phyloP scores from a whole-genome alignment of 352 stramenopile genomes.

The Phytophthora megakarya region DNA sequence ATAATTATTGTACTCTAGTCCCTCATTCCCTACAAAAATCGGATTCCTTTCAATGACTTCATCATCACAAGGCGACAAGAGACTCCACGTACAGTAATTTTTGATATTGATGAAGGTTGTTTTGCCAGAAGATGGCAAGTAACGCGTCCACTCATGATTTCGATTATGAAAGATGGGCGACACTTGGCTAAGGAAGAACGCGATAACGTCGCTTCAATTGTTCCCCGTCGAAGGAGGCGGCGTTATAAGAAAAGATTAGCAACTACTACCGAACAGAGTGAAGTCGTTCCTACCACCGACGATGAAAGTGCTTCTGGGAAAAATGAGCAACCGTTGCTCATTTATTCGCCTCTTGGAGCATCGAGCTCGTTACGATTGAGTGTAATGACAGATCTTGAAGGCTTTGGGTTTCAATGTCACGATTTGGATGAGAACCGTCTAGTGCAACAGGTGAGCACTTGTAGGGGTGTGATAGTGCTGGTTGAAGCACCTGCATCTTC shows the following conservation, averaged over 20 bases:
- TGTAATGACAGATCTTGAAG: slow-evolving; percentile 35
- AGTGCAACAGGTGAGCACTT: slow-evolving; percentile 40
- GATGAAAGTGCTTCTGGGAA: slow-evolving; percentile 7
- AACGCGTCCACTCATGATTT: slow-evolving; percentile 51
- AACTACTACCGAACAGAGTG: slow-evolving; percentile 3
- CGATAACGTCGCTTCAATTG: slow-evolving; percentile 29
- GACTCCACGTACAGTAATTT: slow-evolving; percentile 42
- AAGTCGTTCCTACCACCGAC: slow-evolving; percentile 7
- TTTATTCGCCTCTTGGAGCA: slow-evolving; percentile 39
- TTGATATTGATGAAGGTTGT: slow-evolving; percentile 54
- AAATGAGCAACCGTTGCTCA: slow-evolving; percentile 17
- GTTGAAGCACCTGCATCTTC: slow-evolving; percentile 30
- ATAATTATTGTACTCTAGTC: slow-evolving; percentile 20
- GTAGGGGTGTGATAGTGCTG: slow-evolving; percentile 39
- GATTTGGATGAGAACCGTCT: slow-evolving; percentile 31
- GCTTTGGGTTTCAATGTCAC: slow-evolving; percentile 29
- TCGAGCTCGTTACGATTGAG: slow-evolving; percentile 26
- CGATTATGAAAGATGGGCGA: slow-evolving; percentile 52
- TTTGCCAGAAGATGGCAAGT: slow-evolving; percentile 53
- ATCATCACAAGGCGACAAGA: slow-evolving; percentile 41
- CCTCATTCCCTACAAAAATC: slow-evolving; percentile 52
- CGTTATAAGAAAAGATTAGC: background rate
- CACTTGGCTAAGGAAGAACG: slow-evolving; percentile 45
- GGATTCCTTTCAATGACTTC: slow-evolving; percentile 62
- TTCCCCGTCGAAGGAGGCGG: slow-evolving; percentile 19